These are phyloP conservation scores for Tolypocladium album DNA, from an alignment of 2,329 filamentous ascomycete species.

Conservation along the genomic window DNA sequence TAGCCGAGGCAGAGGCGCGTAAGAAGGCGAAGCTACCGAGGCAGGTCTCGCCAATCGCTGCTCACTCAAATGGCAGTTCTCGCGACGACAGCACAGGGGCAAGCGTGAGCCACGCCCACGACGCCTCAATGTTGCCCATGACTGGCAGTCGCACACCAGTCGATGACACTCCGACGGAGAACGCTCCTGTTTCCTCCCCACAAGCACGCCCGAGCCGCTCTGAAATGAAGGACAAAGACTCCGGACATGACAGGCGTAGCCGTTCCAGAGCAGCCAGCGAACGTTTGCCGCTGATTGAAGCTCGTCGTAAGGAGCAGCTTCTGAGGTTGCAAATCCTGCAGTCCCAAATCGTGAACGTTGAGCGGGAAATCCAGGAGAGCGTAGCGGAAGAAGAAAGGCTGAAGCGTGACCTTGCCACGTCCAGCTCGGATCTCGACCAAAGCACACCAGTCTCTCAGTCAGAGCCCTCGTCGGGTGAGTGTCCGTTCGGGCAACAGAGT, in stretches of 20 bases:
- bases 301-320: constrained; percentile 26
- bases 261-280: constrained; percentile 24
- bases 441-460: not conserved
- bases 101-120: not conserved
- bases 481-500: not conserved
- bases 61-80: constrained; percentile 13
- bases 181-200: not conserved
- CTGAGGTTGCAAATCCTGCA: constrained; percentile 34
- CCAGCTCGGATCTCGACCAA: constrained; percentile 9
- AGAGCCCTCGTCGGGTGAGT: constrained; percentile 5
- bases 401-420: constrained; percentile 13
- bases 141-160: not conserved
- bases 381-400: constrained; percentile 22
- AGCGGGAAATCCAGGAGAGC: constrained; percentile 35
- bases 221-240: not conserved
- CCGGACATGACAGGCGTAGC: constrained; percentile 9
- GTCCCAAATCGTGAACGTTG: constrained; percentile 34
- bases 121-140: not conserved
- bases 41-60: constrained; percentile 18
- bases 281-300: constrained; percentile 24
- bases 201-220: not conserved
- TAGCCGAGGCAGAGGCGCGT: constrained; percentile 48
- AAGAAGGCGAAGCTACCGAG: constrained; percentile 30
- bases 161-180: not conserved
- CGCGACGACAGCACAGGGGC: constrained; percentile 14